Evolutionary conservation across 108 stramenopile species (phyloP), one percentile per base, ranked within the genome.

Genomic region (Cyclotella distinguenda): DNA sequence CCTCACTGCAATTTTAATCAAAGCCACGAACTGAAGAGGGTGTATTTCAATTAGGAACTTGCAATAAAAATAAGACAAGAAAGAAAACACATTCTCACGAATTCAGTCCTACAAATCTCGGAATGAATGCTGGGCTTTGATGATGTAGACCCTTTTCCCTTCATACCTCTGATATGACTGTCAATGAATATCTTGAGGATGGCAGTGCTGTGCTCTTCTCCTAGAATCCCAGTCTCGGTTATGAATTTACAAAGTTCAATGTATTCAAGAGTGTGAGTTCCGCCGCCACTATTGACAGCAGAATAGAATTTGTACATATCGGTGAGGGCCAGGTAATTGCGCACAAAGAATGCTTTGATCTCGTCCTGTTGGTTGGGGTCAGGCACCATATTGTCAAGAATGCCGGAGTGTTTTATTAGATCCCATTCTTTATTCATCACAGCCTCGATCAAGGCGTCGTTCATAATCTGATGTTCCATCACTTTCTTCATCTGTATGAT

Each of bases 171-270:
- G 28, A 64, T 48, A 26, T 58, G 58, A 42, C 62, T 54, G 3
- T 71, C 70, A 3, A 64, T 23, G 13, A 71, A 71, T 19, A 71
- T 30, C 39, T 40, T 64, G 26, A 63, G 34, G 21, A 62, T 64
- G 18, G 63, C 70, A 44, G 39, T 64, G 8, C 32, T 27, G 26
- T 60, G 62, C 4, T 64, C 57, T 31, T 64, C 70, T 3, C 51
- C 53, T 19, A 71, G 35, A n/a, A 71, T 71, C 8, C 52, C 52
- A 0, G 57, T 60, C 12, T 71, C 70, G 25, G 43, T 53, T 15
- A 71, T 21, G 33, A 71, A 60, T 40, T 71, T 71, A 52, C 50
- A 48, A 2, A 71, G 43, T 35, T 71, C 70, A 16, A 71, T 71
- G 33, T 49, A 71, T 15, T 71, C 70, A 6, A 71, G 34, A 11